A percentile compares a stretch with the other conserved stretches of the same genome.
phyloP scores from a whole-genome alignment of 1,284 basidiomycete species.

The Fomitopsis betulina region DNA sequence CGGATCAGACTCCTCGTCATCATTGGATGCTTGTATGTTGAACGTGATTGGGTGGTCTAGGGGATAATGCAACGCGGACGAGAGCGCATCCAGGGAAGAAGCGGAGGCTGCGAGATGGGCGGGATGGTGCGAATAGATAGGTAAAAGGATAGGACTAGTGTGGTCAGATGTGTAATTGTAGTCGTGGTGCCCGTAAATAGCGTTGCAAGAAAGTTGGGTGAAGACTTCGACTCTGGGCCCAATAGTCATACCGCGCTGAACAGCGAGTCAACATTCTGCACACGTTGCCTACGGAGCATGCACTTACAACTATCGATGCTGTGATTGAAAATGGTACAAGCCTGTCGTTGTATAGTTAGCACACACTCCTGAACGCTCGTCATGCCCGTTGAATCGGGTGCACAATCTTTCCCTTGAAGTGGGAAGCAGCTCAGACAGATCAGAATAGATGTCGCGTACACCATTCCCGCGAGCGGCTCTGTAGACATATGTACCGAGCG shows the following conservation, averaged over 20 bases:
- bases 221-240: slow-evolving; percentile 74
- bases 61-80: slow-evolving; percentile 5
- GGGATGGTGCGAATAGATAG: slow-evolving; percentile 10
- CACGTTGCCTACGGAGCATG: background rate
- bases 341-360: slow-evolving; percentile 35
- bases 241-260: slow-evolving; percentile 72
- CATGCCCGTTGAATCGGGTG: too few species aligned
- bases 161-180: slow-evolving; percentile 35
- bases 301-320: slow-evolving; percentile 59
- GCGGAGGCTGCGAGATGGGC: slow-evolving; percentile 31
- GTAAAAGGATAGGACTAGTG: slow-evolving; percentile 10
- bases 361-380: background rate
- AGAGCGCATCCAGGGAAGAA: slow-evolving; percentile 19
- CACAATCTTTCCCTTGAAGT: too few species aligned
- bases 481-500: too few species aligned
- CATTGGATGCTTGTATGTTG: background rate
- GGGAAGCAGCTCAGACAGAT: too few species aligned
- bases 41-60: slow-evolving; percentile 1
- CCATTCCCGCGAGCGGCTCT: too few species aligned
- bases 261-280: background rate
- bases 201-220: slow-evolving; percentile 70
- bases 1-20: slow-evolving; percentile 40
- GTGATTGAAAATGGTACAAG: slow-evolving; percentile 69
- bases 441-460: too few species aligned
- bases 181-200: slow-evolving; percentile 39